A percentile compares a stretch with the other conserved stretches of the same genome.
Evolutionary conservation across 805 yeast genomes (phyloP).

Genomic region (Kodamaea kakaduensis): DNA sequence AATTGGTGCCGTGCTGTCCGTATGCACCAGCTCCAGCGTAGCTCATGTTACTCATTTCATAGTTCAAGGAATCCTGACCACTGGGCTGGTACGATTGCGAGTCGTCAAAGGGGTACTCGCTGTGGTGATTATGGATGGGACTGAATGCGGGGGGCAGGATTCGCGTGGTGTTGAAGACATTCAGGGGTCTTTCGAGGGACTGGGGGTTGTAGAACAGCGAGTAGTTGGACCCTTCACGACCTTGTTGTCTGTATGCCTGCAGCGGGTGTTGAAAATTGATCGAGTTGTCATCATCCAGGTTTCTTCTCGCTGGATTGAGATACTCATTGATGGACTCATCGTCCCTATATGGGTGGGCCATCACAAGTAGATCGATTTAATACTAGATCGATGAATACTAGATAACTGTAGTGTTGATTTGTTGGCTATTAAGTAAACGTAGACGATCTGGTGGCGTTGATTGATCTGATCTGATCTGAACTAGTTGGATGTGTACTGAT

Average conservation of each 20-base stretch:
- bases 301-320: conserved; percentile 10
- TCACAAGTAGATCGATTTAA: no score
- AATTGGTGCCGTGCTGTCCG: conserved; percentile 19
- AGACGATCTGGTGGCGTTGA: no score
- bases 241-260: conserved; percentile 16
- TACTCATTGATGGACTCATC: conserved; percentile 14
- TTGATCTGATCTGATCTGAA: no score
- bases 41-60: conserved; percentile 12
- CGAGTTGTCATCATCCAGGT: conserved; percentile 13
- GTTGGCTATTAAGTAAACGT: no score
- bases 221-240: conserved; percentile 14
- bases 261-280: conserved; percentile 29
- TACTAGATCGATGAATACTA: no score
- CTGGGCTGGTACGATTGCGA: conserved; percentile 8
- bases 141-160: conserved; percentile 16
- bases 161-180: conserved; percentile 24
- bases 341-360: conserved; percentile 5
- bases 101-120: conserved; percentile 13
- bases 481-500: no score
- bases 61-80: conserved; percentile 9
- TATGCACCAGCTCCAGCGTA: conserved; percentile 14
- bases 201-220: conserved; percentile 20
- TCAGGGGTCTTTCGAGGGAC: conserved; percentile 20
- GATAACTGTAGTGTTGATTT: no score
- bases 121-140: conserved; percentile 14